These are phyloP conservation scores for Oehlia diaphana DNA, from an alignment of 192 early-diverging fungal species.

Conservation along the genomic window DNA sequence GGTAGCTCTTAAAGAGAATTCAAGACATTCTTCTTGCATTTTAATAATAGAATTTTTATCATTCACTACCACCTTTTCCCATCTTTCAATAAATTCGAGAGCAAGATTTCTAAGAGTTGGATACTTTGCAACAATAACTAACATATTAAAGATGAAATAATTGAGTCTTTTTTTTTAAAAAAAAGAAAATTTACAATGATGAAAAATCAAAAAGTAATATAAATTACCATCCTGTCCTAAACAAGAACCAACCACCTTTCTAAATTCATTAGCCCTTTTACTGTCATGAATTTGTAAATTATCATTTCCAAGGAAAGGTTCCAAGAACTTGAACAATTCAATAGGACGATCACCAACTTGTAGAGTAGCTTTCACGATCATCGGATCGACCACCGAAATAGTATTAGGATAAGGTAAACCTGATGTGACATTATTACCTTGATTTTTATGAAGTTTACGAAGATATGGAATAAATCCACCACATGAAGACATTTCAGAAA, in stretches of 20 bases:
- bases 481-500: neutral
- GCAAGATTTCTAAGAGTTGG: neutral
- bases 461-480: constrained; percentile 20
- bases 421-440: neutral
- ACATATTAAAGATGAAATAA: no score
- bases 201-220: neutral
- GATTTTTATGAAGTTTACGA: neutral
- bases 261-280: constrained; percentile 2
- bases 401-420: constrained; percentile 3
- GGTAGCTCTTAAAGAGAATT: neutral
- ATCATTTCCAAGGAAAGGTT: constrained; percentile 1
- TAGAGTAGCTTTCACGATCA: neutral
- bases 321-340: constrained; percentile 8
- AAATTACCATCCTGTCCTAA: constrained; percentile 7
- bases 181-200: neutral
- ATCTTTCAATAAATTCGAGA: neutral
- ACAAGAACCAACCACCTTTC: neutral
- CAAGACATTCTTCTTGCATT: constrained; percentile 4
- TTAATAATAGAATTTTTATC: neutral
- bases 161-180: neutral
- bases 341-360: constrained; percentile 2
- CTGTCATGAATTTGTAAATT: constrained; percentile 12
- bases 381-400: neutral
- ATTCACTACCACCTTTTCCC: neutral
- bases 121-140: constrained; percentile 9